Evolutionary conservation across 2,329 filamentous ascomycete species (phyloP).

Genomic region (Pleomassaria siparia): DNA sequence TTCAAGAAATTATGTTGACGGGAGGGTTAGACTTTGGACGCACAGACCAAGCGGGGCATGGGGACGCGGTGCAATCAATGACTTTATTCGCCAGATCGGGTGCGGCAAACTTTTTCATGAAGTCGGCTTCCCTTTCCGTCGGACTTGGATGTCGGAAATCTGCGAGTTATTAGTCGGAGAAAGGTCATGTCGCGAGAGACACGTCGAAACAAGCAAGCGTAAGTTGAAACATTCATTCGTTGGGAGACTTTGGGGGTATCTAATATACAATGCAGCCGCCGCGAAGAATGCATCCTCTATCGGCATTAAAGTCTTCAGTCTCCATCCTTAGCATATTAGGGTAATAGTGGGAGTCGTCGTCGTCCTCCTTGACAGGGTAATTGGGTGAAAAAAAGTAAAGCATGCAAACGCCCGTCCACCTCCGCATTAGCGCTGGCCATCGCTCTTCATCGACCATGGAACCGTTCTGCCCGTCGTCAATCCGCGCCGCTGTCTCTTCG

Average conservation of each 20-base stretch:
- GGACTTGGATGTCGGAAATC: background rate
- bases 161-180: no score
- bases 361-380: background rate
- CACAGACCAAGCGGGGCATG: conserved; percentile 4
- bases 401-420: background rate
- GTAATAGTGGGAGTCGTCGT: background rate
- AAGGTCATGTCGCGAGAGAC: no score
- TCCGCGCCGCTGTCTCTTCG: background rate
- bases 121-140: background rate
- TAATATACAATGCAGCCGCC: conserved; percentile 8
- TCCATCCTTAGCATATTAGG: background rate
- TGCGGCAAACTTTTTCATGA: background rate
- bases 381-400: background rate
- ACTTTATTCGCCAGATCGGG: background rate
- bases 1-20: conserved; percentile 20
- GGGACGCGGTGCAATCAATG: background rate
- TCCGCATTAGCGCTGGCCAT: background rate
- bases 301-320: background rate
- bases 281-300: conserved; percentile 5
- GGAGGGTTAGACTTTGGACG: background rate
- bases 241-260: conserved; percentile 5
- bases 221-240: background rate
- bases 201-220: background rate
- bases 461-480: background rate
- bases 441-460: background rate